A percentile compares a stretch with the other conserved stretches of the same genome.
These are phyloP conservation scores for Entamoeba invadens DNA, from an alignment of 208 protist species.

Conservation along the genomic window DNA sequence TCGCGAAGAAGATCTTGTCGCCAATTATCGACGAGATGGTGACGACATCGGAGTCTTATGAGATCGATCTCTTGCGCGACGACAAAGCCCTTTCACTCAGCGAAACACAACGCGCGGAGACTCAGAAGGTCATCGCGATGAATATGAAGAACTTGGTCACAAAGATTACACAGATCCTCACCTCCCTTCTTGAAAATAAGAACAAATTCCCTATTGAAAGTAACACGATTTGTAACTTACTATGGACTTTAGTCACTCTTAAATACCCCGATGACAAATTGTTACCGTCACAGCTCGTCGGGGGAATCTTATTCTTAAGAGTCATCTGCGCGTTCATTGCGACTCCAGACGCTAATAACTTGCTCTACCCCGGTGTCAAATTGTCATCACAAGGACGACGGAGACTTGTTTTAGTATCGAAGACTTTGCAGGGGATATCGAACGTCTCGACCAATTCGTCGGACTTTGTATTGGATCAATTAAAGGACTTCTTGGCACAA, in stretches of 20 bases:
- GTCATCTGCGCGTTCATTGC: background rate
- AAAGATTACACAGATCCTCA: background rate
- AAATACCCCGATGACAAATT: background rate
- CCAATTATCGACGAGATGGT: background rate
- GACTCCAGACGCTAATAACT: background rate
- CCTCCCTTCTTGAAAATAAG: background rate
- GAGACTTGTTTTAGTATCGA: background rate
- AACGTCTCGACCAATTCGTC: background rate
- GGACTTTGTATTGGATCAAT: background rate
- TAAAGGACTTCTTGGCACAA: background rate
- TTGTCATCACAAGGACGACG: background rate
- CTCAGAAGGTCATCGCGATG: background rate
- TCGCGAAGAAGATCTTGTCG: background rate
- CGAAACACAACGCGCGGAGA: background rate
- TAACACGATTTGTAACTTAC: background rate
- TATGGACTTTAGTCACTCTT: background rate
- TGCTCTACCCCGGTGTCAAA: background rate
- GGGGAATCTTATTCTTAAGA: background rate
- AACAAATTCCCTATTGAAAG: background rate
- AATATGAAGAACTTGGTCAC: background rate
- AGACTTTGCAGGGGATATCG: background rate
- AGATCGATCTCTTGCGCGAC: too few relatives aligned
- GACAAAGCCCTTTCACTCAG: too few relatives aligned
- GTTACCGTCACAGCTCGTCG: background rate
- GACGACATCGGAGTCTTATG: background rate